phyloP scores from a whole-genome alignment of 2,329 filamentous ascomycete species.

The Aspergillus hortae region DNA sequence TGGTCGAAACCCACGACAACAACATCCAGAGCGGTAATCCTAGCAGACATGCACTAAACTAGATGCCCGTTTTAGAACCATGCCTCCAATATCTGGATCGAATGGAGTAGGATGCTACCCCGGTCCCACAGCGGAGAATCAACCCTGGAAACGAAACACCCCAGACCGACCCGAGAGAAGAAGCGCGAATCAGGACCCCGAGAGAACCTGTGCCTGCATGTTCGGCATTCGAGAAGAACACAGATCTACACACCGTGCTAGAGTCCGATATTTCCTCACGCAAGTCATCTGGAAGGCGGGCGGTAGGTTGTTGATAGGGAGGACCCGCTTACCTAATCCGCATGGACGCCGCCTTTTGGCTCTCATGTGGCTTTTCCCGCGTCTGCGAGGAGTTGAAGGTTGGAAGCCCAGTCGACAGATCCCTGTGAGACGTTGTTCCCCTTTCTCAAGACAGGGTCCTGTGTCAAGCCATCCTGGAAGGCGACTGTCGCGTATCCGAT shows the following conservation, averaged over 20 bases:
- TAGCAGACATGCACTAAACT: no score
- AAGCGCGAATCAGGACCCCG: neutral
- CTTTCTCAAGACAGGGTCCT: neutral
- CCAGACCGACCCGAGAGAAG: neutral
- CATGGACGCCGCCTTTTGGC: conserved; percentile 19
- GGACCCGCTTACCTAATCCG: conserved; percentile 26
- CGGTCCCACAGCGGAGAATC: neutral
- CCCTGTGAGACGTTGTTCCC: conserved; percentile 3
- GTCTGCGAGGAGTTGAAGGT: conserved; percentile 10
- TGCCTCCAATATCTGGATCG: neutral
- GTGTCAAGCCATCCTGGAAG: neutral
- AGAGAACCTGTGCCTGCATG: no score
- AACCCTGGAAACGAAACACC: neutral
- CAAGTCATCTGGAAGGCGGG: neutral
- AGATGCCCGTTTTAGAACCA: neutral
- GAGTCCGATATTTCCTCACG: neutral
- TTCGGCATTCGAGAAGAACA: no score
- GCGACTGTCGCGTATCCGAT: conserved; percentile 3
- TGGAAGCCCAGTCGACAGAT: neutral
- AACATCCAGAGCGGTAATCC: no score
- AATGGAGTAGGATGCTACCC: neutral
- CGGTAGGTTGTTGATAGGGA: conserved; percentile 1
- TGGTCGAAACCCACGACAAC: no score
- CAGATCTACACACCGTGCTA: no score
- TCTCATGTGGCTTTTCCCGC: conserved; percentile 32